Percentiles rank a stretch among this genome's conserved stretches.
Evolutionary conservation across 75 land plant genomes (phyloP).

Genomic region (Larix kaempferi): DNA sequence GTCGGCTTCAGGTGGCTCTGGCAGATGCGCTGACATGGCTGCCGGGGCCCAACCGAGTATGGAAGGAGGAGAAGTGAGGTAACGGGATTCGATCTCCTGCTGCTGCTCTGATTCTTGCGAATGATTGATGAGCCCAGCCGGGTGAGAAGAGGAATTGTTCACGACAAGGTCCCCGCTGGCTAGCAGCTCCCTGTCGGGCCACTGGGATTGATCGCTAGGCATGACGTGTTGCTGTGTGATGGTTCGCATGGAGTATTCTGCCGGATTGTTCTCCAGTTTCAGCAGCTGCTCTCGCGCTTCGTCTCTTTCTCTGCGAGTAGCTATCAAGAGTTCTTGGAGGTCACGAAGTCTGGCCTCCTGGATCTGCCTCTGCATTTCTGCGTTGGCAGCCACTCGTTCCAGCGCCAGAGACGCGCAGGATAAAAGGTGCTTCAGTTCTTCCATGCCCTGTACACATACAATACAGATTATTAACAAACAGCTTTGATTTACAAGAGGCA

Average conservation of each 20-base stretch:
- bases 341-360: too few relatives aligned
- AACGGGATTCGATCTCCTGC: not conserved
- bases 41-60: not conserved
- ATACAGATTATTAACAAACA: too few relatives aligned
- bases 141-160: slow-evolving; percentile 22
- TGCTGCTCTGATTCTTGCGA: not conserved
- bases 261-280: slow-evolving; percentile 37
- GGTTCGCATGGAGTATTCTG: not conserved
- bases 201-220: not conserved
- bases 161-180: not conserved
- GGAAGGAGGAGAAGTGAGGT: not conserved
- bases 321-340: slow-evolving; percentile 7
- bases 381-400: too few relatives aligned
- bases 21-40: not conserved
- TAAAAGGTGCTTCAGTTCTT: too few relatives aligned
- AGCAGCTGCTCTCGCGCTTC: slow-evolving; percentile 58
- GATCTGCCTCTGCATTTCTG: too few relatives aligned
- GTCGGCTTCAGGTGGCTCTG: slow-evolving; percentile 7
- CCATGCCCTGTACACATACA: too few relatives aligned
- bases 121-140: not conserved
- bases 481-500: too few relatives aligned
- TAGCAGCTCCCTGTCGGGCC: slow-evolving; percentile 12
- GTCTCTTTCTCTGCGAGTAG: slow-evolving; percentile 52
- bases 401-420: too few relatives aligned
- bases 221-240: not conserved